Base-by-base conservation (phyloP, 106 monocot genomes). In the Allium fistulosum region DNA sequence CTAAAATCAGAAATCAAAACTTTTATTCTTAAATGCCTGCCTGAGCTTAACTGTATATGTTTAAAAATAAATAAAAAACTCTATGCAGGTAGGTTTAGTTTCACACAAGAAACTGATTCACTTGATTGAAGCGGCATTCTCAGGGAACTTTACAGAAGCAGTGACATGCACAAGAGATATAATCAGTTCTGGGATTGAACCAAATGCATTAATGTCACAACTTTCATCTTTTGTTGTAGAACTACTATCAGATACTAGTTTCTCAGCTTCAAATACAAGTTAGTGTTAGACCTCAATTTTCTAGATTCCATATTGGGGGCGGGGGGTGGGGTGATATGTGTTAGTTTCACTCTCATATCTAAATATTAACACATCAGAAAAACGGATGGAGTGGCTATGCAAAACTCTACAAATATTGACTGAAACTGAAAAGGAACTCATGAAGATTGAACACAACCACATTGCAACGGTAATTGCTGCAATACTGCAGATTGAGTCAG, bases 391-490 rank as follows among this genome's bases (percentile, higher is more conserved):
- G 67, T 67, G 13, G 68, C n/a, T 75, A 58, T 60, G 60, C 51
- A 57, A n/a, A 46, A 26, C 67, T 60, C 67, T 75, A 27, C 28
- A 67, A 37, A 53, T 67, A 27, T 48, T 75, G 2, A 67, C 61
- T 18, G 67, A 75, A 49, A 75, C 75, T 59, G 75, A 75, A 57
- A 75, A 75, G 67, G 49, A 75, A 68, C 51, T 75, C 9, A 60
- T 27, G 18, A 67, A 16, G 14, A 17, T 48, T 61, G 22, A 65
- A 9, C 22, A 48, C 67, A 61, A 75, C 52, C 75, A 67, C 50
- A 68, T 51, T 18, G 52, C 75, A 7, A 51, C 27, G 58, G 51
- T 68, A 49, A 60, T 51, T 17, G 75, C 67, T 60, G 75, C 67
- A 37, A 4, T 75, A 26, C 50, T 75, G 59, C 75, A 75, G 45